Evolutionary conservation across 2,329 filamentous ascomycete genomes (phyloP), one percentile per base, ranked within the genome.

Genomic region (Botrytis squamosa): DNA sequence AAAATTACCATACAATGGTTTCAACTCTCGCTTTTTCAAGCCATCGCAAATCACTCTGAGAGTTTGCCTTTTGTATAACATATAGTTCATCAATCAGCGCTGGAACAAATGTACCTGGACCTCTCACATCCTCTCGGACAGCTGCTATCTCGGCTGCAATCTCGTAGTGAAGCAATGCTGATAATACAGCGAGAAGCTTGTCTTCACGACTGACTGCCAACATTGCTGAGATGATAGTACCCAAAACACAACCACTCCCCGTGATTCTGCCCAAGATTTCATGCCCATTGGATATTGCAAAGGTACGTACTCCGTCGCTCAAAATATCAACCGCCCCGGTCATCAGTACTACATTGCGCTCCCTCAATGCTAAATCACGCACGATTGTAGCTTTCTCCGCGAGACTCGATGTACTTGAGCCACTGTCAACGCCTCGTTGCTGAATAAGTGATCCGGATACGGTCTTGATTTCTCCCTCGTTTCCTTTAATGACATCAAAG

Each of bases 401-500:
- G 1, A 84, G 77, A 29, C 84, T 80, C 75, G 89, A 82, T 4
- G 85, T 85, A 67, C 89, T 89, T 6, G 88, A 83, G 1, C 88
- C 88, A 75, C 91, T 93, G 83, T 98, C 95, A 18, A 98, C 95
- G 67, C 95, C 95, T 62, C 91, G 90, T 83, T 98, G 95, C 76
- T 90, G 88, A 3, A 85, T 83, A 18, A 82, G 82, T 38, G 81
- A 83, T 60, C 91, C 92, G 57, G 87, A 88, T 0, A 95, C 90
- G 4, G 92, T 90, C 66, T 88, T 86, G 75, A 98, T 94, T 82
- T 98, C 96, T 71, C 92, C 90, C 81, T 97, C 93, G 83, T 98
- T 98, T 67, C 95, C 95, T 81, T 98, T 98, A 83, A 98, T 95
- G 60, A 98, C 86, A 81, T 93, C 90, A 79, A 97, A 93, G 82